These are phyloP conservation scores for Tricholoma matsutake DNA, from an alignment of 768 basidiomycete genomes.

Conservation along the genomic window DNA sequence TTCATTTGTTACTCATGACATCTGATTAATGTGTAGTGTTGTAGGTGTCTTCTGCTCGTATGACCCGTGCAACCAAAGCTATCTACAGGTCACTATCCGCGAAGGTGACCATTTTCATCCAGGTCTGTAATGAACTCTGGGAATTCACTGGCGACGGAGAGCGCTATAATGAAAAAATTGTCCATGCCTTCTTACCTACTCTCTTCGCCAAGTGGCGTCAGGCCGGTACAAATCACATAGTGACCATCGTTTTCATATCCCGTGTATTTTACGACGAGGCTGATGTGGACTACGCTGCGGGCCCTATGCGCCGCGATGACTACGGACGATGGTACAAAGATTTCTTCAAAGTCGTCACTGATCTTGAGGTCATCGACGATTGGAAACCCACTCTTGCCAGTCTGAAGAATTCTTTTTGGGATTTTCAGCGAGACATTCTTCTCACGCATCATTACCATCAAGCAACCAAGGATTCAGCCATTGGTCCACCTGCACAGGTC, in stretches of 20 bases:
- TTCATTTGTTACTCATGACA: constrained; percentile 3
- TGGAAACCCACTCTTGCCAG: constrained; percentile 86
- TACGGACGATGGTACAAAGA: constrained; percentile 87
- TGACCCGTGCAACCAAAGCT: constrained; percentile 81
- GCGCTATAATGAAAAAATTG: constrained; percentile 94
- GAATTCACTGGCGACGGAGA: constrained; percentile 97
- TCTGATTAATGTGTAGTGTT: constrained; percentile 1
- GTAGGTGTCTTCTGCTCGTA: constrained; percentile 78
- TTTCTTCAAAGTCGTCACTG: constrained; percentile 93
- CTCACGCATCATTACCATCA: constrained; percentile 87
- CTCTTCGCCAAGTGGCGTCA: constrained; percentile 85
- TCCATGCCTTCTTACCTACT: constrained; percentile 91
- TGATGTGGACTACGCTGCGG: constrained; percentile 80
- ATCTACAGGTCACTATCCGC: constrained; percentile 91
- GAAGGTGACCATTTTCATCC: constrained; percentile 90
- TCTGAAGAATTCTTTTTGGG: constrained; percentile 87
- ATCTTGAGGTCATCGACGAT: constrained; percentile 82
- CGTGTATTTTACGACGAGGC: constrained; percentile 84
- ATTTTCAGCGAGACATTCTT: constrained; percentile 88
- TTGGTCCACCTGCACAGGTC: constrained; percentile 49
- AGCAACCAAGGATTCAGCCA: constrained; percentile 46
- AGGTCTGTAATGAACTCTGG: constrained; percentile 95
- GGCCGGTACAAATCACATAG: constrained; percentile 85
- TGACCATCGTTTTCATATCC: constrained; percentile 92
- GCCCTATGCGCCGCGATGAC: constrained; percentile 74